These are phyloP conservation scores for Dissophora globulifera DNA, from an alignment of 192 early-diverging fungal species.

Conservation along the genomic window DNA sequence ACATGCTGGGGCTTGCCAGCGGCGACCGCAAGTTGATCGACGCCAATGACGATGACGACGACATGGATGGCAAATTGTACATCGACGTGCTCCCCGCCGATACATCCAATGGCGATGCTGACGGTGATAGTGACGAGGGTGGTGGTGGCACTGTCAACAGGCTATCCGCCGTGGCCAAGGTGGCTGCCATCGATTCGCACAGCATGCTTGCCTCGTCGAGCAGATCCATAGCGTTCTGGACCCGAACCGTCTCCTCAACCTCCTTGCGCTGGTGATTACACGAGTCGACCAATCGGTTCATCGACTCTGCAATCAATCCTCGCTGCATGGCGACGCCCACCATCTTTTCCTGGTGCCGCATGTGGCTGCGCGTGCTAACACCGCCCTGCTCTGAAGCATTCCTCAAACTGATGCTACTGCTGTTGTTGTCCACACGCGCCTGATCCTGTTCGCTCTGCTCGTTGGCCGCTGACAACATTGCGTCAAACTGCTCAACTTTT, in stretches of 20 bases:
- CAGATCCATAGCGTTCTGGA: conserved; percentile 37
- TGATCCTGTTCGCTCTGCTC: conserved; percentile 30
- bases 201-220: conserved; percentile 31
- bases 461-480: conserved; percentile 20
- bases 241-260: conserved; percentile 26
- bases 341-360: conserved; percentile 41
- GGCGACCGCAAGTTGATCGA: conserved; percentile 13
- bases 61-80: conserved; percentile 19
- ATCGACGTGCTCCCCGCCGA: conserved; percentile 20
- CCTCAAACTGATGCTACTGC: no score
- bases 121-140: no score
- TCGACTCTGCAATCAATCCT: conserved; percentile 35
- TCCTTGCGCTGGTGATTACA: conserved; percentile 36
- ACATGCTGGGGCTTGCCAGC: conserved; percentile 10
- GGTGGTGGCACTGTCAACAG: conserved; percentile 14
- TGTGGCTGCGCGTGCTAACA: conserved; percentile 8
- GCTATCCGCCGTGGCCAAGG: conserved; percentile 19
- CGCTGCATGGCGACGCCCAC: conserved; percentile 50
- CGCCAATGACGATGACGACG: conserved; percentile 27
- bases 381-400: conserved; percentile 1
- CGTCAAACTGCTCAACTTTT: conserved; percentile 32
- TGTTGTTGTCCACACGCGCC: not conserved
- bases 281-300: conserved; percentile 39
- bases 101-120: no score
- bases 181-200: conserved; percentile 18